Percentiles rank a stretch among this genome's conserved stretches.
phyloP scores from a whole-genome alignment of 2,329 filamentous ascomycete species.

The Ophiostoma pallidulum region DNA sequence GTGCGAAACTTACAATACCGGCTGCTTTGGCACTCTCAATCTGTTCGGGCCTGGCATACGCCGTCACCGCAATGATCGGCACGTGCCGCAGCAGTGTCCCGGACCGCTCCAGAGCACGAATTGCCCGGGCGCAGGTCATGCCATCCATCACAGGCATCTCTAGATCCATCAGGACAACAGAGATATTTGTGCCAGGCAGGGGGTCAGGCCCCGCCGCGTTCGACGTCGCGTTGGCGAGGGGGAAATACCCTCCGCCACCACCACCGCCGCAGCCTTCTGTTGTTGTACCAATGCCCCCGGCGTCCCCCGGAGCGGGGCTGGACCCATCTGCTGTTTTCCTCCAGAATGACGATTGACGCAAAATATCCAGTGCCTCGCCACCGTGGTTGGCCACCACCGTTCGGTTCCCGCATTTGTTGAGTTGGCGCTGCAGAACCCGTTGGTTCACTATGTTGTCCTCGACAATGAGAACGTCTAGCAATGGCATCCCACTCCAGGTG shows the following conservation, averaged over 20 bases:
- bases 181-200: conserved; percentile 39
- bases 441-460: conserved; percentile 62
- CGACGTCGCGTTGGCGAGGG: too few species aligned
- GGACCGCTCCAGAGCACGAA: conserved; percentile 56
- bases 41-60: conserved; percentile 67
- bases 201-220: not conserved
- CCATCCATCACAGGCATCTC: conserved; percentile 80
- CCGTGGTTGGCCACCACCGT: conserved; percentile 57
- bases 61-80: conserved; percentile 76
- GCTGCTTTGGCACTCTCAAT: conserved; percentile 60
- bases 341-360: conserved; percentile 50
- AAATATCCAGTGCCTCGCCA: conserved; percentile 49
- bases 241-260: too few species aligned
- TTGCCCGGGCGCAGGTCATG: conserved; percentile 59
- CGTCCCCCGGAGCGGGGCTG: too few species aligned
- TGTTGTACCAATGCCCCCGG: too few species aligned
- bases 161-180: conserved; percentile 68
- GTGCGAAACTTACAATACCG: conserved; percentile 60
- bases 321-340: conserved; percentile 10
- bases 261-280: too few species aligned
- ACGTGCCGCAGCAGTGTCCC: conserved; percentile 55
- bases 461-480: conserved; percentile 52
- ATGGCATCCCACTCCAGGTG: conserved; percentile 19
- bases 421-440: conserved; percentile 51
- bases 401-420: conserved; percentile 50